Evolutionary conservation across 306 rosid genomes (phyloP), one percentile per base, ranked within the genome.

Genomic region (Neltuma alba): DNA sequence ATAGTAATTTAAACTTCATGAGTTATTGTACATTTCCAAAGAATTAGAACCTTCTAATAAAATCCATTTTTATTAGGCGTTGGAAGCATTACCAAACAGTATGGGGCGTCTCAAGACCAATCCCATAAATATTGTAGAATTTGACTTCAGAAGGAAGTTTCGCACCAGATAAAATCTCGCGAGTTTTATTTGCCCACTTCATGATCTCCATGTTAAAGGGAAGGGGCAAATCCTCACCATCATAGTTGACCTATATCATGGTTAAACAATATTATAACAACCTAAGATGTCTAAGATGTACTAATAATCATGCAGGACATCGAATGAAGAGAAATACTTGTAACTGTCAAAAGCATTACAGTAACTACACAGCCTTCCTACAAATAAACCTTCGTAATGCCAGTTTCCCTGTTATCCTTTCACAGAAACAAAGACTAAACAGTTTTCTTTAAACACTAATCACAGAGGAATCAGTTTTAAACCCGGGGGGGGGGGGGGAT

Each of bases 121-220:
- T 87, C 85, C 93, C 99, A 60, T 95, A 95, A 85, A 95, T 86
- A 76, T 91, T 93, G 91, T 89, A 95, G 85, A 95, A 95, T 84
- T 95, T 93, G 77, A 95, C 96, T 63, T 82, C 54, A 1, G 98
- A 41, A 61, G 99, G 99, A 77, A 95, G 91, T 90, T 88, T 89
- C n/a, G 99, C 98, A 74, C 69, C 79, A 76, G 92, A 86, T 68
- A 95, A 83, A 78, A 91, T 77, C 74, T 87, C 76, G 73, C 87
- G 85, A 9, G 99, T 95, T 89, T 90, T 88, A 77, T 91, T 85
- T 67, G 97, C 94, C 98, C 98, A 95, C 80, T 91, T 81, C 87
- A 89, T 64, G 78, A 95, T 93, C 76, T 95, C 94, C 80, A 64
- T 41, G 83, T 93, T 95, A 82, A 91, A 95, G 55, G 98, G 97